These are phyloP conservation scores for Marasmius oreades DNA, from an alignment of 1,284 basidiomycete species.

Conservation along the genomic window DNA sequence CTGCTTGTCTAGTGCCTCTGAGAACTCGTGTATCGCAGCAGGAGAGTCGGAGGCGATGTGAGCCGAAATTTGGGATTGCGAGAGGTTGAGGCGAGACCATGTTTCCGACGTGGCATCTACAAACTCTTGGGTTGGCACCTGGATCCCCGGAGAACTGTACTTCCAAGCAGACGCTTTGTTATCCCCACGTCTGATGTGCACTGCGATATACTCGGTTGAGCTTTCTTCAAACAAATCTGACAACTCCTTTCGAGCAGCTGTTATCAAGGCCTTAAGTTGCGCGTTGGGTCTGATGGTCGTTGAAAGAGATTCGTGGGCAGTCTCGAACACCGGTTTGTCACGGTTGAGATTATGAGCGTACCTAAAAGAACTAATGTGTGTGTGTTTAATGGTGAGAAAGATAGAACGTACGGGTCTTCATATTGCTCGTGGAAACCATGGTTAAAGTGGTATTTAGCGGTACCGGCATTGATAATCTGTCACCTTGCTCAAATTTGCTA, in stretches of 20 bases:
- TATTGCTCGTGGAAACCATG: constrained; percentile 52
- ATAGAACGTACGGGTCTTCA: constrained; percentile 52
- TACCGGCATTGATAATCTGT: constrained; percentile 59
- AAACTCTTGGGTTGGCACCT: constrained; percentile 50
- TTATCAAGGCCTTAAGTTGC: constrained; percentile 43
- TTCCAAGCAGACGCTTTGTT: constrained; percentile 41
- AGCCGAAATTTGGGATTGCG: constrained; percentile 27
- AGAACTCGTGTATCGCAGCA: constrained; percentile 39
- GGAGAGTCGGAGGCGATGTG: constrained; percentile 64
- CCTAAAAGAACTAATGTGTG: constrained; percentile 28
- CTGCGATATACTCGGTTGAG: constrained; percentile 38
- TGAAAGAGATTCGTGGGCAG: constrained; percentile 42
- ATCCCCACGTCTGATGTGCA: constrained; percentile 63
- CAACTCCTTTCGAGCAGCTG: constrained; percentile 46
- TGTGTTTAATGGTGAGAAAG: constrained; percentile 1
- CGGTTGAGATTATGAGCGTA: constrained; percentile 53
- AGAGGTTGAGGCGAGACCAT: constrained; percentile 39
- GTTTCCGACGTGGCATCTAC: constrained; percentile 37
- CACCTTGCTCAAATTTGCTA: neutral
- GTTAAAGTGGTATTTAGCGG: constrained; percentile 61
- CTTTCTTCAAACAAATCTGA: constrained; percentile 21
- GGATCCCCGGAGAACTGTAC: constrained; percentile 33
- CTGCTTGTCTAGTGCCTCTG: constrained; percentile 31
- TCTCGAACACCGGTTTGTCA: constrained; percentile 49
- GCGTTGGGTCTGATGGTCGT: constrained; percentile 53